Conservation (phyloP, 1,284 basidiomycete genomes). For the Heimioporus retisporus region DNA sequence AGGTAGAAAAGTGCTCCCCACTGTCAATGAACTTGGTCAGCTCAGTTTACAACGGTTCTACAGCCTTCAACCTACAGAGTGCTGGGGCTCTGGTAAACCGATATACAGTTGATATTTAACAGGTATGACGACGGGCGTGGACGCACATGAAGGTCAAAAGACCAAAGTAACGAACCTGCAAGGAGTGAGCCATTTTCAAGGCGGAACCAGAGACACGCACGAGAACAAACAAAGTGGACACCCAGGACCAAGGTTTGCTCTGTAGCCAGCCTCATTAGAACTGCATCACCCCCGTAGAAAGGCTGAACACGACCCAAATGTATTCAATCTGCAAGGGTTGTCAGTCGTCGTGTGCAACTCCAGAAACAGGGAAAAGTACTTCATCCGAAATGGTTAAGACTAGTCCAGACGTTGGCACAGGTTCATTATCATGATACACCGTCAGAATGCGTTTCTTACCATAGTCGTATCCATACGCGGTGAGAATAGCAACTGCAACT, state of each 20-base stretch:
- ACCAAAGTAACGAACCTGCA: constrained; percentile 1
- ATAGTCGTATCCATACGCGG: not conserved
- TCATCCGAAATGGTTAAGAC: not conserved
- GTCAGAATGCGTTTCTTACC: not conserved
- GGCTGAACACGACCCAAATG: not conserved
- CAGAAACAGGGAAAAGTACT: not conserved
- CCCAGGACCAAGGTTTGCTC: not conserved
- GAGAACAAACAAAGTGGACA: not conserved
- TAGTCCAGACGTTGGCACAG: too few species aligned
- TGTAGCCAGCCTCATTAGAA: not conserved
- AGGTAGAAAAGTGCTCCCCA: not conserved
- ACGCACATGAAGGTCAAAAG: constrained; percentile 2
- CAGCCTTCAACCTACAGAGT: not conserved
- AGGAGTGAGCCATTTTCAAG: not conserved
- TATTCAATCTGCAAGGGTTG: not conserved
- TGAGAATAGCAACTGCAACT: not conserved
- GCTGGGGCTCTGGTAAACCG: not conserved
- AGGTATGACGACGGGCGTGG: not conserved
- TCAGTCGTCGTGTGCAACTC: not conserved
- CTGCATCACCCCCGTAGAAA: not conserved
- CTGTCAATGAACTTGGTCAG: not conserved
- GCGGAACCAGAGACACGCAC: not conserved
- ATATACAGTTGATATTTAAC: not conserved
- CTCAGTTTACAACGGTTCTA: not conserved
- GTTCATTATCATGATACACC: too few species aligned